Conservation (phyloP, 257 asterid species). For the Primulina huaijiensis region DNA sequence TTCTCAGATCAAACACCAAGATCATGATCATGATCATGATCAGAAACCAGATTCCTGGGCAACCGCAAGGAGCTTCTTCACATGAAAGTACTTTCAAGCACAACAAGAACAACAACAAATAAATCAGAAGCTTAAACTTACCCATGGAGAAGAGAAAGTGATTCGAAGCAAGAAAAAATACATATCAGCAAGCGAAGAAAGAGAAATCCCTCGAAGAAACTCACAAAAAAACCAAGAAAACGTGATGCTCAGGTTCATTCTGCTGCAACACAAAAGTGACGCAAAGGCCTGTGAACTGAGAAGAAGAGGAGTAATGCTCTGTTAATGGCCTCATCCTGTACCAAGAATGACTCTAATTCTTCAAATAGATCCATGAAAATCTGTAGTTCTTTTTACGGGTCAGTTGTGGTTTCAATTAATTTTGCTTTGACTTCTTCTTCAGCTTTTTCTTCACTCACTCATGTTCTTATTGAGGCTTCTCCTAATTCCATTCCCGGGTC, state of each 20-base stretch:
- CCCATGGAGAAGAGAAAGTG: not conserved
- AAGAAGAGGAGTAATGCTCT: slow-evolving; percentile 28
- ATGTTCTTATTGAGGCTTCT: slow-evolving; percentile 23
- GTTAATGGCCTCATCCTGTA: slow-evolving; percentile 22
- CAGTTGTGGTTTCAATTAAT: slow-evolving; percentile 21
- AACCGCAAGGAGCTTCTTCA: slow-evolving; percentile 70
- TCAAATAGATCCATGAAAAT: slow-evolving; percentile 42
- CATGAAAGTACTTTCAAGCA: slow-evolving; percentile 78
- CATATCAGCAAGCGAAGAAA: slow-evolving; percentile 21
- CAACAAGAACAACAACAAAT: slow-evolving; percentile 32
- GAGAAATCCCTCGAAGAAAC: slow-evolving; percentile 32
- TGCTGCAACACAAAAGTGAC: slow-evolving; percentile 81
- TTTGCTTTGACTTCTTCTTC: too few species aligned
- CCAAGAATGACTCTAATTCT: slow-evolving; percentile 21
- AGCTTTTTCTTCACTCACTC: slow-evolving; percentile 32
- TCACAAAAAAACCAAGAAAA: slow-evolving; percentile 34
- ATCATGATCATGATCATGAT: slow-evolving; percentile 3
- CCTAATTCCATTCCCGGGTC: slow-evolving; percentile 50
- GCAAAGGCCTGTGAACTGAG: slow-evolving; percentile 59
- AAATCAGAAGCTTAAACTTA: slow-evolving; percentile 16
- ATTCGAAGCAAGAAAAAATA: not conserved
- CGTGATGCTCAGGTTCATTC: too few species aligned
- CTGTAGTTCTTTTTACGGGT: slow-evolving; percentile 19
- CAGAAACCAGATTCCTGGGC: slow-evolving; percentile 83
- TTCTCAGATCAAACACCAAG: not conserved